Conservation (phyloP, 2,329 filamentous ascomycete species). For the Zasmidium cellare region DNA sequence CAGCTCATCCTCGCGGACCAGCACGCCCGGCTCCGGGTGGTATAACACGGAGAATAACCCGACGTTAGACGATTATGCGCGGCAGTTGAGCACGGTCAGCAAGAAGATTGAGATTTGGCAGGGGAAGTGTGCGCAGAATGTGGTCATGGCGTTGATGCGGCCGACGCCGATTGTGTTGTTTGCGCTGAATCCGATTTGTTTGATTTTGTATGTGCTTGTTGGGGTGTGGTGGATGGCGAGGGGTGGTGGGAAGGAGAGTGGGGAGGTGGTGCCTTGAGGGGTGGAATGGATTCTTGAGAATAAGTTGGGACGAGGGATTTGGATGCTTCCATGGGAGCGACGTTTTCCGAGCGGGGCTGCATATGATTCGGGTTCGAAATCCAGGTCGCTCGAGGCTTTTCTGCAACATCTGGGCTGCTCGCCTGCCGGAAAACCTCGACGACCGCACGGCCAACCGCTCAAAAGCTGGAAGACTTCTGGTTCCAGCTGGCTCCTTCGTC, state of each 20-base stretch:
- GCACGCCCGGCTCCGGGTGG: slow-evolving; percentile 24
- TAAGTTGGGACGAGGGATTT: too few species aligned
- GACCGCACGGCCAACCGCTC: too few species aligned
- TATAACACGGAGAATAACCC: slow-evolving; percentile 28
- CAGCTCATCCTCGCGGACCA: slow-evolving; percentile 7
- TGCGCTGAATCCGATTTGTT: slow-evolving; percentile 31
- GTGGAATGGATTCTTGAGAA: neutral
- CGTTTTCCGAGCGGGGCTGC: too few species aligned
- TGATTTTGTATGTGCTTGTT: slow-evolving; percentile 27
- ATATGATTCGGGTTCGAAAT: too few species aligned
- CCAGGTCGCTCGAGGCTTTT: too few species aligned
- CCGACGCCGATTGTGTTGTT: slow-evolving; percentile 33
- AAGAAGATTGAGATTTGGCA: slow-evolving; percentile 29
- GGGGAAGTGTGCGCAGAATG: slow-evolving; percentile 29
- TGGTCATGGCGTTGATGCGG: slow-evolving; percentile 34
- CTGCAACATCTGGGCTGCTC: too few species aligned
- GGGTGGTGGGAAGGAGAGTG: neutral
- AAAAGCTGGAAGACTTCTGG: too few species aligned
- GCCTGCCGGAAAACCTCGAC: too few species aligned
- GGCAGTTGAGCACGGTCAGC: slow-evolving; percentile 24
- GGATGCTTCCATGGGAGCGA: too few species aligned
- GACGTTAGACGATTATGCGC: slow-evolving; percentile 32
- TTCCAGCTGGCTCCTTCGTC: too few species aligned
- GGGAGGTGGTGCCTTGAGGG: neutral
- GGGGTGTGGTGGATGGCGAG: slow-evolving; percentile 20